Base-by-base conservation (phyloP, 129 eudicot genomes). In the Gnaphalium uliginosum region DNA sequence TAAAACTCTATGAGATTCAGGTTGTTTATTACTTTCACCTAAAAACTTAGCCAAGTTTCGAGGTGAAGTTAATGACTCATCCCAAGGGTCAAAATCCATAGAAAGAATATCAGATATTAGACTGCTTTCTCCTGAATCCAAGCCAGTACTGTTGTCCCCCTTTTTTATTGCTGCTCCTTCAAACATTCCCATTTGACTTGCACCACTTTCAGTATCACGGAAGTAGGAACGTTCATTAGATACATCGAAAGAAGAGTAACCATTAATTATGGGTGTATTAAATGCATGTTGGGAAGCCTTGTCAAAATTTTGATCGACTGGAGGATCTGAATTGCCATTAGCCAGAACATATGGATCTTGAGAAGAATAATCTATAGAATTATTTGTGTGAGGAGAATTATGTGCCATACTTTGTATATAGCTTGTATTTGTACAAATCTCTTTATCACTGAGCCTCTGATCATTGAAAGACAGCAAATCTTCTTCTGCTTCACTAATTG, bases 361-460 rank as follows among this genome's bases (percentile, higher is more conserved):
- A 39, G 54, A 69, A 67, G 72, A 72, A 78, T 71, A 66, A 67
- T 60, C 46, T 57, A 73, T 78, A 61, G 81, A 79, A 56, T 63
- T 73, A 19, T 90, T 74, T 18, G 60, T 39, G 83, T 78, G 81
- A 48, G 80, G 67, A 22, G 87, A 56, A 10, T 10, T 78, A 67
- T 82, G 78, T 43, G 96, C 79, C 69, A 65, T 14, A 63, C 76
- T 76, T 18, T 78, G 81, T 18, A 79, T 39, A 83, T 76, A 74
- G 74, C 79, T 41, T 68, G 81, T 66, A 27, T 64, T 35, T 63
- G 71, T 64, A 61, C 73, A 69, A 56, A 87, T 78, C 83, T 89
- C 87, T 41, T 97, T 90, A 83, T 95, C 99, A 58, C 80, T 87
- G 13, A 82, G 81, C 66, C 88, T 81, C 76, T 85, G 90, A 71